phyloP scores from a whole-genome alignment of 805 yeast species.

The Saccharomycopsis javanensis region DNA sequence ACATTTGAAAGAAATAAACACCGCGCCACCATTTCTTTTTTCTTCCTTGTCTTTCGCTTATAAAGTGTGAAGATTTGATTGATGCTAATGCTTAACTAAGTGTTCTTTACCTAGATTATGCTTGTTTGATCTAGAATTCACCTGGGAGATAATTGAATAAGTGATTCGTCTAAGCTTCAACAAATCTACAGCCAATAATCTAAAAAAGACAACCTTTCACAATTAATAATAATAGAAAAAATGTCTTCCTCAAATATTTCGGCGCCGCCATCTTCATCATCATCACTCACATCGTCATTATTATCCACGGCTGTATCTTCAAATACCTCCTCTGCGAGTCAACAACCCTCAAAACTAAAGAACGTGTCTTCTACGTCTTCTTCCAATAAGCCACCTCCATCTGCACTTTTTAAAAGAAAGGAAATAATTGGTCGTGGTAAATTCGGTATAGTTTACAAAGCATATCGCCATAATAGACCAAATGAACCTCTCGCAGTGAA shows the following conservation, averaged over 20 bases:
- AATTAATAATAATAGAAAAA: neutral
- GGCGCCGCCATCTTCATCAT: neutral
- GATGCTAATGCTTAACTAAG: too few relatives aligned
- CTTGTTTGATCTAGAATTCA: too few relatives aligned
- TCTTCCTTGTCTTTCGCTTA: neutral
- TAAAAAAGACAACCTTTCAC: too few relatives aligned
- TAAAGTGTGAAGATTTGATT: too few relatives aligned
- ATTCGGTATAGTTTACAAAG: conserved; percentile 94
- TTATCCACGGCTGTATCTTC: neutral
- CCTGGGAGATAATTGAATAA: neutral
- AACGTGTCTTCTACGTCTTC: neutral
- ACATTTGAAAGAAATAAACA: neutral
- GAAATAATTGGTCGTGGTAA: conserved; percentile 94
- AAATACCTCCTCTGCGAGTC: neutral
- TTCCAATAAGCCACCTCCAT: conserved; percentile 12
- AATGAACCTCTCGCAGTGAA: conserved; percentile 85
- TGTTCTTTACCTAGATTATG: too few relatives aligned
- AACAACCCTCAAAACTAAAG: neutral
- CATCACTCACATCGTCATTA: neutral
- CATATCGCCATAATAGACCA: conserved; percentile 40
- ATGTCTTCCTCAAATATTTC: neutral
- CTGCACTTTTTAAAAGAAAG: conserved; percentile 53
- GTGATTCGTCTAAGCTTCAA: neutral
- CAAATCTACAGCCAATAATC: neutral
- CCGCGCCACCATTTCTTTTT: neutral